Evolutionary conservation across 2,329 filamentous ascomycete species (phyloP).

Genomic region (Trichophyton mentagrophytes): DNA sequence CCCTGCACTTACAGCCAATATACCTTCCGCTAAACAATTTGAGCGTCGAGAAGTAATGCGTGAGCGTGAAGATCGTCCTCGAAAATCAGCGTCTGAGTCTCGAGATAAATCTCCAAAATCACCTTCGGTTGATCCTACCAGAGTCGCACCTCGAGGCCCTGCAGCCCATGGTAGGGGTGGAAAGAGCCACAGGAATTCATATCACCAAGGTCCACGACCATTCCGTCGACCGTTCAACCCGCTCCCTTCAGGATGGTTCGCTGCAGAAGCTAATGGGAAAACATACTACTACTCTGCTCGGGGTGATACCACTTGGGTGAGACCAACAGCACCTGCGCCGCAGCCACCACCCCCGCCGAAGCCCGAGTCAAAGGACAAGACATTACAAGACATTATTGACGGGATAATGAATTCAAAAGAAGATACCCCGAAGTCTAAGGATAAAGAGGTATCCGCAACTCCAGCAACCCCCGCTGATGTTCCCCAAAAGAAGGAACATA

Average conservation of each 20-base stretch:
- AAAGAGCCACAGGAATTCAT: conserved; percentile 46
- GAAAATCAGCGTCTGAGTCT: conserved; percentile 35
- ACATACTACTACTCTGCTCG: conserved; percentile 76
- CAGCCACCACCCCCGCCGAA: conserved; percentile 50
- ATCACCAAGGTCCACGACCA: conserved; percentile 40
- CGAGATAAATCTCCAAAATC: conserved; percentile 38
- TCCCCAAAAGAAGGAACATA: conserved; percentile 35
- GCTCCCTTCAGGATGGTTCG: conserved; percentile 76
- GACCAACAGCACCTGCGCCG: conserved; percentile 57
- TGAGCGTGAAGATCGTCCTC: conserved; percentile 40
- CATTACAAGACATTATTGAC: conserved; percentile 73
- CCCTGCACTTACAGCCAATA: conserved; percentile 36
- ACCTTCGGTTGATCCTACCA: conserved; percentile 26
- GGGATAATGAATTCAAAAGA: conserved; percentile 61
- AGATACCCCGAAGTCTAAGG: conserved; percentile 38
- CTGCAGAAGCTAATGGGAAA: conserved; percentile 59
- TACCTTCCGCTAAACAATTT: conserved; percentile 50
- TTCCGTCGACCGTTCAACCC: conserved; percentile 45
- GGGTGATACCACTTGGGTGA: conserved; percentile 69
- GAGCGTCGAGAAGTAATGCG: conserved; percentile 42
- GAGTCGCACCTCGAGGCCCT: conserved; percentile 30
- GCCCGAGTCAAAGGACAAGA: conserved; percentile 58
- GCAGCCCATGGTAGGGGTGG: conserved; percentile 38
- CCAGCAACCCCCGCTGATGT: conserved; percentile 55
- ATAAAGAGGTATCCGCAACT: conserved; percentile 35